These are phyloP conservation scores for Avicennia marina DNA, from an alignment of 257 asterid species.

Conservation along the genomic window DNA sequence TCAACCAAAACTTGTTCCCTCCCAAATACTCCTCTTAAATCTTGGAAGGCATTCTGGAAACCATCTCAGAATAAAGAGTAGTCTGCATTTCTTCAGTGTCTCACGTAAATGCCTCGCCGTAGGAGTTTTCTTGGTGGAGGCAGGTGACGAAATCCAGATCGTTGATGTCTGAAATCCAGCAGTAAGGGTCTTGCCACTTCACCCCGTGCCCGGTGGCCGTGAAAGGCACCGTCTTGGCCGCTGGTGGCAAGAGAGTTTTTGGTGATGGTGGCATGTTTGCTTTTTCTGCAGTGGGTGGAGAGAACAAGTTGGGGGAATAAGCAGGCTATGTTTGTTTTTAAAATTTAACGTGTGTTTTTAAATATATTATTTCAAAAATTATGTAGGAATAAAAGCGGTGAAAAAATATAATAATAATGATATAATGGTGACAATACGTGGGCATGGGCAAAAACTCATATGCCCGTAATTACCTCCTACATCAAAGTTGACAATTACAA, in stretches of 20 bases:
- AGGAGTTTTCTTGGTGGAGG: slow-evolving; percentile 61
- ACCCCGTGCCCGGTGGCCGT: slow-evolving; percentile 57
- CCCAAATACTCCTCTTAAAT: slow-evolving; percentile 37
- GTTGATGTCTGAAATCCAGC: slow-evolving; percentile 70
- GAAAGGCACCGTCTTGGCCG: slow-evolving; percentile 65
- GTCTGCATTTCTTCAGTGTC: slow-evolving; percentile 55
- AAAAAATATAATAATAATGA: no score
- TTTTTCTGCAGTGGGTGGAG: slow-evolving; percentile 47
- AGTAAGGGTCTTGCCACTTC: slow-evolving; percentile 68
- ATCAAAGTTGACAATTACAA: no score
- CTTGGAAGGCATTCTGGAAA: slow-evolving; percentile 60
- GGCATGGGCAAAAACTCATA: no score
- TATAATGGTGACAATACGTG: no score
- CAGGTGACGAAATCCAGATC: slow-evolving; percentile 75
- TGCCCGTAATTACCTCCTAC: no score
- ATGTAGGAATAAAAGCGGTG: no score
- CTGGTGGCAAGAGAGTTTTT: slow-evolving; percentile 36
- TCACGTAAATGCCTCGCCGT: slow-evolving; percentile 65
- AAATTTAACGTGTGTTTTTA: no score
- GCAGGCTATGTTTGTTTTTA: slow-evolving; percentile 20
- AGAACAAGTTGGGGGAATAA: slow-evolving; percentile 24
- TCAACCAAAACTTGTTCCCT: slow-evolving; percentile 75
- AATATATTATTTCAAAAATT: no score
- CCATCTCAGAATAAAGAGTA: slow-evolving; percentile 63
- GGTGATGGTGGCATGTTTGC: slow-evolving; percentile 14